Base-by-base conservation (phyloP, 164 flowering plant species). In the Annona cherimola region DNA sequence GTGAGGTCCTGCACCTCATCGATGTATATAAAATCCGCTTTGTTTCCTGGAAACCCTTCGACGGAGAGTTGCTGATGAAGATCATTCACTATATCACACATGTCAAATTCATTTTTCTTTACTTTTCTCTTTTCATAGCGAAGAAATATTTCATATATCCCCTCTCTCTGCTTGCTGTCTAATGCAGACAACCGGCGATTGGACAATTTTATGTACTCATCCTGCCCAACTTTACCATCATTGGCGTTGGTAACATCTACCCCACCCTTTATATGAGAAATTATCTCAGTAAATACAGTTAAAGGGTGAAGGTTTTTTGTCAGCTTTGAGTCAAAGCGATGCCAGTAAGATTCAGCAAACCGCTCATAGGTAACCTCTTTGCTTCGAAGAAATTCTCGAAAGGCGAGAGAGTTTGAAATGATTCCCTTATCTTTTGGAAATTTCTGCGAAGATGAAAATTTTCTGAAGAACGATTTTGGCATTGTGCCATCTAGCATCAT, bases 1-100 rank as follows among this genome's bases (percentile, higher is more conserved):
- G 91, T 90, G 1, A 91, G 86, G 80, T 91, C 97, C 66, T 91
- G 94, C 26, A 90, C 97, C 74, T 92, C 97, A 78, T 92, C 97
- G 63, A 92, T 81, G 74, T 90, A 92, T 0, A 90, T 89, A 77
- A 84, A 92, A 74, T 92, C 90, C 78, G 90, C 75, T n/a, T 64
- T 55, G 18, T 82, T 84, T 26, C 92, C 92, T 19, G 26, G 65
- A 62, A 77, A 84, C 2, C 60, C 72, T 68, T 74, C 83, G 46
- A 69, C 11, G 45, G 68, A 72, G 2, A 92, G 79, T 20, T 93
- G 86, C 14, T 35, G 63, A 73, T 88, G 92, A 73, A 92, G 85
- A 78, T 92, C 89, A 69, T 68, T 81, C 5, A 90, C 93, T 4
- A 92, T 69, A 81, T 92, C 97, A 46, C 89, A 85, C 74, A 88